A percentile compares a stretch with the other conserved stretches of the same genome.
Conservation (phyloP, 345 rosid genomes). For the Xanthoceras sorbifolium region DNA sequence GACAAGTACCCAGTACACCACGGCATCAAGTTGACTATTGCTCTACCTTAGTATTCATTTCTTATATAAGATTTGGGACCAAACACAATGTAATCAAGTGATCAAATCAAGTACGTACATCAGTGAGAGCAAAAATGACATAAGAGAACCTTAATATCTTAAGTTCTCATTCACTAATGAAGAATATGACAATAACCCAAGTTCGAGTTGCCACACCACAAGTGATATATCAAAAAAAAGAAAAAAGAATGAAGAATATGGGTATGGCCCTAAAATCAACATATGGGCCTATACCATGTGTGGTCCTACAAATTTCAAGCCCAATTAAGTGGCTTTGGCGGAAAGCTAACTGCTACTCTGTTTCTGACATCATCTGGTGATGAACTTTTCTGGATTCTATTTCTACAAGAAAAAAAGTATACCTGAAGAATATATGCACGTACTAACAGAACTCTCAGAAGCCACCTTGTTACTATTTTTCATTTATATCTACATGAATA, state of each 20-base stretch:
- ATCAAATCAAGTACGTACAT: not conserved
- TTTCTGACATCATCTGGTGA: not conserved
- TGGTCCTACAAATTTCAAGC: not conserved
- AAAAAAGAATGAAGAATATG: no score
- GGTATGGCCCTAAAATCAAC: not conserved
- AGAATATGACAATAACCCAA: no score
- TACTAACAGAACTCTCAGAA: not conserved
- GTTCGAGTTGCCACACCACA: no score
- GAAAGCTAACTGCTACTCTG: not conserved
- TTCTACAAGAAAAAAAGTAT: not conserved
- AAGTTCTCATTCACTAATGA: not conserved
- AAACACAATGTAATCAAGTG: no score
- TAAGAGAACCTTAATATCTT: not conserved
- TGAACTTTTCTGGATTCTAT: not conserved
- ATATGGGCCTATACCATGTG: not conserved
- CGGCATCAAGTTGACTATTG: not conserved
- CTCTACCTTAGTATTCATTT: not conserved
- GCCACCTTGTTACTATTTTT: not conserved
- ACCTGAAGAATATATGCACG: not conserved
- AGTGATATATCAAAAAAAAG: no score
- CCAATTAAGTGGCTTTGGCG: not conserved
- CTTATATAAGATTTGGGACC: not conserved
- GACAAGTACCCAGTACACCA: slow-evolving; percentile 3
- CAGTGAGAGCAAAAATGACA: not conserved
- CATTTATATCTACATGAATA: not conserved